Evolutionary conservation across 768 basidiomycete species (phyloP).

Genomic region (Melanogaster broomeanus): DNA sequence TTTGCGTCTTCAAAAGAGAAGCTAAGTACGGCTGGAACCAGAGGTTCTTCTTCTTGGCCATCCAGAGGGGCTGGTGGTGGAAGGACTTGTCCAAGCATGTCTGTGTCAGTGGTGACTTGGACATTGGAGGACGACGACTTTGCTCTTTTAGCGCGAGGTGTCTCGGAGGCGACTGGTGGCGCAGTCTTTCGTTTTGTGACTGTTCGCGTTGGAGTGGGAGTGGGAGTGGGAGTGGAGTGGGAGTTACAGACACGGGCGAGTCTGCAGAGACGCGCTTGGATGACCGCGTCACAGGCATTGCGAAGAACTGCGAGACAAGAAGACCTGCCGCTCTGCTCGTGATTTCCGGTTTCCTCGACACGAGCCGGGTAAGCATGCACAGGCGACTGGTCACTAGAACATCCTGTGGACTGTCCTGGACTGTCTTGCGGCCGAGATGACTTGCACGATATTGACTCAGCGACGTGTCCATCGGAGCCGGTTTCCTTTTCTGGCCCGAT

Average conservation of each 20-base stretch:
- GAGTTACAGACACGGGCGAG: conserved; percentile 1
- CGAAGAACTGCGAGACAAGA: not conserved
- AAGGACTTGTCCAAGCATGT: not conserved
- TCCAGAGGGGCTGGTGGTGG: conserved; percentile 6
- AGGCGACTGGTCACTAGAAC: no score
- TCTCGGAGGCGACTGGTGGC: not conserved
- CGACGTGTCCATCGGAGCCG: no score
- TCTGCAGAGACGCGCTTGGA: conserved; percentile 19
- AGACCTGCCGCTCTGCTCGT: not conserved
- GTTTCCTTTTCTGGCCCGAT: no score
- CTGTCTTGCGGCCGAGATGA: no score
- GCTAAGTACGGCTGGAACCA: conserved; percentile 69
- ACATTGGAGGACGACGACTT: not conserved
- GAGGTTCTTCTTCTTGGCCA: conserved; percentile 14
- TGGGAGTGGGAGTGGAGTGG: conserved; percentile 1
- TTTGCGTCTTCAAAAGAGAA: conserved; percentile 83
- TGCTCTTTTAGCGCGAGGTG: conserved; percentile 3
- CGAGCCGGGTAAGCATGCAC: not conserved
- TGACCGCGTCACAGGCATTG: conserved; percentile 40
- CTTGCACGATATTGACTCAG: no score
- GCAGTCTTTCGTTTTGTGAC: conserved; percentile 22
- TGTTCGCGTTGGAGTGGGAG: not conserved
- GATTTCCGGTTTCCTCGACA: not conserved
- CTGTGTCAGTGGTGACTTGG: not conserved
- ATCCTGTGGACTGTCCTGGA: no score